Evolutionary conservation across 768 basidiomycete species (phyloP).

Genomic region (Leccinum disarticulatum): DNA sequence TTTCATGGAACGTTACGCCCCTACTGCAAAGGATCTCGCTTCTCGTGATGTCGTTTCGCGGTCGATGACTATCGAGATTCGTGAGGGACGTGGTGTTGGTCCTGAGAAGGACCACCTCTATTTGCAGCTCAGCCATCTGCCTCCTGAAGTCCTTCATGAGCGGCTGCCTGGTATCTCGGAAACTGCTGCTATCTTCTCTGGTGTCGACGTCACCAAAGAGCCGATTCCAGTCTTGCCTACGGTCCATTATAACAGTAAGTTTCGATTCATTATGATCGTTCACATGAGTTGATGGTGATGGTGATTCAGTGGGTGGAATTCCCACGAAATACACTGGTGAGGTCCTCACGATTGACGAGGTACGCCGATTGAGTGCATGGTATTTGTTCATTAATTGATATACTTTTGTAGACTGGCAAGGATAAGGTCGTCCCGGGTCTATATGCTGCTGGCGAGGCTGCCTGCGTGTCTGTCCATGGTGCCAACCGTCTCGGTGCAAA

Average conservation of each 20-base stretch:
- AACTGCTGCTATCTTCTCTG: constrained; percentile 97
- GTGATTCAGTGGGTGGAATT: constrained; percentile 99
- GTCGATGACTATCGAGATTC: constrained; percentile 98
- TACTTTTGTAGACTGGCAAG: constrained; percentile 61
- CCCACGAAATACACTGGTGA: constrained; percentile 98
- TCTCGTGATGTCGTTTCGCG: constrained; percentile 99
- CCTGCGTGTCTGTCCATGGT: constrained; percentile 98
- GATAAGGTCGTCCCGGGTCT: constrained; percentile 94
- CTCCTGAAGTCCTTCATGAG: constrained; percentile 93
- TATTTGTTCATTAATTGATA: constrained; percentile 1
- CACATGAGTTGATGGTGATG: constrained; percentile 15
- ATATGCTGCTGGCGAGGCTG: constrained; percentile 98
- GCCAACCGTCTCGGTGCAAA: constrained; percentile 99
- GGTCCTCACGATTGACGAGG: constrained; percentile 81
- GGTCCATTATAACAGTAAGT: constrained; percentile 97
- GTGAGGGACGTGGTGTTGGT: constrained; percentile 98
- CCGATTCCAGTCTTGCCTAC: constrained; percentile 98
- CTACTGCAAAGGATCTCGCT: constrained; percentile 98
- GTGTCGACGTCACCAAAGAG: constrained; percentile 99
- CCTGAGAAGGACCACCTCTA: constrained; percentile 97
- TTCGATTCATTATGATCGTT: neutral
- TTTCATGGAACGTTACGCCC: constrained; percentile 99
- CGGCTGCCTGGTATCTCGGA: constrained; percentile 99
- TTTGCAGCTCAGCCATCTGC: constrained; percentile 95
- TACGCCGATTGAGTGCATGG: constrained; percentile 18